phyloP scores from a whole-genome alignment of 768 basidiomycete species.

The Naematelia encephala region DNA sequence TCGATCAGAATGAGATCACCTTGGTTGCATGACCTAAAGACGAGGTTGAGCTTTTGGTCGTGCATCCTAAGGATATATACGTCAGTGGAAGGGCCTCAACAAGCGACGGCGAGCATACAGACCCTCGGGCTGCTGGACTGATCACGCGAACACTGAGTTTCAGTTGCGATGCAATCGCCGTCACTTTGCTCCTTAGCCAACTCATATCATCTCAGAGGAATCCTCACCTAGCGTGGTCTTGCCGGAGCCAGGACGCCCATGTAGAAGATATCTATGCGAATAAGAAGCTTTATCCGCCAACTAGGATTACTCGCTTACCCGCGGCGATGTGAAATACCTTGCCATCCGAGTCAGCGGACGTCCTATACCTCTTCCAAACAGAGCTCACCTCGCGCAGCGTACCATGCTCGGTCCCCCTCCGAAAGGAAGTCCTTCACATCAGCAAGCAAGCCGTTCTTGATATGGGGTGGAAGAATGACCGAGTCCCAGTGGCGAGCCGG shows the following conservation, averaged over 20 bases:
- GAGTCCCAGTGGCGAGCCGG: conserved; percentile 36
- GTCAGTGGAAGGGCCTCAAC: no score
- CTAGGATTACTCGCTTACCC: conserved; percentile 10
- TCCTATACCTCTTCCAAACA: neutral
- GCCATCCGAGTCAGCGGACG: neutral
- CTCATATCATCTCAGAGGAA: neutral
- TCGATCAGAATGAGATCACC: conserved; percentile 83
- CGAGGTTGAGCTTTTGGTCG: conserved; percentile 75
- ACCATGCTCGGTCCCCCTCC: conserved; percentile 34
- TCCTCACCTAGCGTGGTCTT: conserved; percentile 28
- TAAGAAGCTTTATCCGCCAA: neutral
- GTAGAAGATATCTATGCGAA: conserved; percentile 22
- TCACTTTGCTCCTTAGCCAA: conserved; percentile 42
- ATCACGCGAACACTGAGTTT: conserved; percentile 90
- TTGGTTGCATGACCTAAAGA: conserved; percentile 82
- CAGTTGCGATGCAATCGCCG: conserved; percentile 81
- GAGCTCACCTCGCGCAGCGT: conserved; percentile 42
- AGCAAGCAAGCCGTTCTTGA: conserved; percentile 37
- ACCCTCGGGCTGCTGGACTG: conserved; percentile 42
- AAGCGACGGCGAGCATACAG: no score
- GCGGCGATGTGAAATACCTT: conserved; percentile 47
- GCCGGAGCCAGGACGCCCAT: conserved; percentile 36
- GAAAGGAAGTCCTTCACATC: conserved; percentile 42
- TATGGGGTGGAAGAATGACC: conserved; percentile 33
- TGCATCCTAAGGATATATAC: conserved; percentile 53